Percentiles rank a stretch among this genome's conserved stretches.
These are phyloP conservation scores for Nicotiana rustica DNA, from an alignment of 305 asterid species.

Conservation along the genomic window DNA sequence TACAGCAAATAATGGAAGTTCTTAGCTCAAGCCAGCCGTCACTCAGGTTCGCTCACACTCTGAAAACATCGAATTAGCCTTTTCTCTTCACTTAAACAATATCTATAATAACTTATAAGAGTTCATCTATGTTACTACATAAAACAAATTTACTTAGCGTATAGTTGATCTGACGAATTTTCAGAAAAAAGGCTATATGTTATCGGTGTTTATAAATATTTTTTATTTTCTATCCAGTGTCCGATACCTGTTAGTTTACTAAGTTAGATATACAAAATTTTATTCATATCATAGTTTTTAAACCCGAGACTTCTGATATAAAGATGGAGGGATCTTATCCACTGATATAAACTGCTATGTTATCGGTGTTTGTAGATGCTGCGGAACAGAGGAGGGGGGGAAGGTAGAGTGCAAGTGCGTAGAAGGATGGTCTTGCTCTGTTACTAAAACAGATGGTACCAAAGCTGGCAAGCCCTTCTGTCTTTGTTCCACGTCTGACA, in stretches of 20 bases:
- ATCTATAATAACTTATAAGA: no score
- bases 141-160: not conserved
- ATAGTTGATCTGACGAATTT: not conserved
- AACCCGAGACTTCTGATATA: no score
- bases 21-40: constrained; percentile 15
- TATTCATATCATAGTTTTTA: no score
- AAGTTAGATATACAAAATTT: no score
- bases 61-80: no score
- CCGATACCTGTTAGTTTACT: no score
- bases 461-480: constrained; percentile 35
- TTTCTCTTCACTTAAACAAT: not conserved
- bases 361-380: not conserved
- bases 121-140: not conserved
- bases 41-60: constrained; percentile 18
- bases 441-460: constrained; percentile 31
- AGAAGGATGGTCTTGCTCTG: constrained; percentile 38
- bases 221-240: no score
- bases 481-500: constrained; percentile 1
- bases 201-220: no score
- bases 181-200: not conserved
- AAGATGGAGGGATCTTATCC: no score
- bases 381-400: constrained; percentile 19
- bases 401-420: constrained; percentile 34
- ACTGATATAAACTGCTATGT: no score
- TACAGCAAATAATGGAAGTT: not conserved